These are phyloP conservation scores for Pythium aristosporum DNA, from an alignment of 352 stramenopile genomes.

Conservation along the genomic window DNA sequence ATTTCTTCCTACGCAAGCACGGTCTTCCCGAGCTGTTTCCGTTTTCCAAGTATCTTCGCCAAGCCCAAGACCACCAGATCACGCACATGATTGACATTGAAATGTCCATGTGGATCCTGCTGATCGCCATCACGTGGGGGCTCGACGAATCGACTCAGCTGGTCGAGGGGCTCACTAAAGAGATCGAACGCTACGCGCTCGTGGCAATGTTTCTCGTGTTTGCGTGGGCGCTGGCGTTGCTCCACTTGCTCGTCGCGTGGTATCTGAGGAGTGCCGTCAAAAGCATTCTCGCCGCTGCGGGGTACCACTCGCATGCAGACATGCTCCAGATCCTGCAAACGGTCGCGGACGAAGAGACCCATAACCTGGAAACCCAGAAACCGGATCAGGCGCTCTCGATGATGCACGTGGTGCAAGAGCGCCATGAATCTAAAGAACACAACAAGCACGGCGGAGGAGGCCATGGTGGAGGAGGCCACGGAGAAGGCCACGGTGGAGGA, in stretches of 20 bases:
- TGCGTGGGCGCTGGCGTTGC: conserved; percentile 13
- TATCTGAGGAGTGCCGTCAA: conserved; percentile 17
- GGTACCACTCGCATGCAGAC: conserved; percentile 19
- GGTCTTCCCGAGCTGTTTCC: conserved; percentile 31
- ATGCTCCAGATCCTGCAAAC: conserved; percentile 18
- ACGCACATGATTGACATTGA: conserved; percentile 75
- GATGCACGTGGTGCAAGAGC: conserved; percentile 24
- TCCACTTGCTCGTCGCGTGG: conserved; percentile 18
- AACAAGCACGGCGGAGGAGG: conserved; percentile 3
- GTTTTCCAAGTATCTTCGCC: conserved; percentile 71
- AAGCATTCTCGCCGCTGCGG: conserved; percentile 17
- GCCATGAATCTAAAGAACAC: conserved; percentile 14
- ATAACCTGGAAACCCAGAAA: conserved; percentile 14
- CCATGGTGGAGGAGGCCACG: not conserved
- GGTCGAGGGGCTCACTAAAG: conserved; percentile 11
- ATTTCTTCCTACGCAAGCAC: conserved; percentile 27
- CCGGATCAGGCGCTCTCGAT: conserved; percentile 18
- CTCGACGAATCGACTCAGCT: conserved; percentile 15
- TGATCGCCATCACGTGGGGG: conserved; percentile 25
- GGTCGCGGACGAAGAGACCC: conserved; percentile 19
- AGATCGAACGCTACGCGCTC: conserved; percentile 17
- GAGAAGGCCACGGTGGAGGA: not conserved
- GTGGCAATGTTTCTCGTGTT: conserved; percentile 24
- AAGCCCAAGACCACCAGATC: conserved; percentile 71
- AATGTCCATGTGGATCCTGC: conserved; percentile 45